These are phyloP conservation scores for Coemansia sp. DNA, from an alignment of 192 early-diverging fungal species.

Conservation along the genomic window DNA sequence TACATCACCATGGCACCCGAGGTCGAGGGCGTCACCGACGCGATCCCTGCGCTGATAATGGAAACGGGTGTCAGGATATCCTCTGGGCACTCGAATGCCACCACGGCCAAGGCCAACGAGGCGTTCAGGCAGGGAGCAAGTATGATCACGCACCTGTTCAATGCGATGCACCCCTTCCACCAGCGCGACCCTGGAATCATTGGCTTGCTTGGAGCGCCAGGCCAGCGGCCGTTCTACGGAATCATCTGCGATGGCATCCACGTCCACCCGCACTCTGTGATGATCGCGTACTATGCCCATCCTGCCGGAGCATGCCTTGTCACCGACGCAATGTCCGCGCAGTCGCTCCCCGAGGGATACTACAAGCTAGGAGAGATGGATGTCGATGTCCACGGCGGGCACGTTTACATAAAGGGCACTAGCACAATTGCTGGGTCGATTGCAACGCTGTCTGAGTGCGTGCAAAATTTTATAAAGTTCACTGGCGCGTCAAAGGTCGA, in stretches of 20 bases:
- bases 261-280: constrained; percentile 77
- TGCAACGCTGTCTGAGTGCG: constrained; percentile 68
- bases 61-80: constrained; percentile 66
- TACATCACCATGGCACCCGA: constrained; percentile 82
- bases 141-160: constrained; percentile 82
- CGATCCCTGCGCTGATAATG: constrained; percentile 64
- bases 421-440: constrained; percentile 73
- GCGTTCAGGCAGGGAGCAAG: constrained; percentile 65
- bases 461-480: constrained; percentile 77
- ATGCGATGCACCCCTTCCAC: constrained; percentile 85
- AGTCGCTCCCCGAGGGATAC: constrained; percentile 66
- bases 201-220: constrained; percentile 65
- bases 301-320: constrained; percentile 75
- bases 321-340: constrained; percentile 79
- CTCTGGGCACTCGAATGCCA: constrained; percentile 68
- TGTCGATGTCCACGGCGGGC: constrained; percentile 62
- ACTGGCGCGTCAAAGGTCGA: constrained; percentile 74
- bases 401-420: constrained; percentile 74
- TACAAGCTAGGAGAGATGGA: constrained; percentile 72
- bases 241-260: constrained; percentile 84
- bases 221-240: constrained; percentile 74
- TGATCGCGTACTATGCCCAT: constrained; percentile 80
- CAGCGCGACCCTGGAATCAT: constrained; percentile 84
- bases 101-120: constrained; percentile 61
- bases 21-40: constrained; percentile 66